Evolutionary conservation across 2,329 filamentous ascomycete genomes (phyloP), one percentile per base, ranked within the genome.

Genomic region (Chrysoporthe austroafricana): DNA sequence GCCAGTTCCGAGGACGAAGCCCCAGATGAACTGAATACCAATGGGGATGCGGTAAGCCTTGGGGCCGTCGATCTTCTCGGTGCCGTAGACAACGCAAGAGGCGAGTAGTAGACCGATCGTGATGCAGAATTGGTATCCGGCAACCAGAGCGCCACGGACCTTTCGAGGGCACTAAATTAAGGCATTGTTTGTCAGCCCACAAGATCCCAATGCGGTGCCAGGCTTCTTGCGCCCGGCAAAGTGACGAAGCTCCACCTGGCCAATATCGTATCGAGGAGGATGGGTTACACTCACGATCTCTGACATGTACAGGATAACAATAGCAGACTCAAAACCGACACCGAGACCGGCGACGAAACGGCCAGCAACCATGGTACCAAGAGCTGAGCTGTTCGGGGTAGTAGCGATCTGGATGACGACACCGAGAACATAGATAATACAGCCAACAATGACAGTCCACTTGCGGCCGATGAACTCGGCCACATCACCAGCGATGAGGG

Each of bases 281-380:
- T 18, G 43, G 26, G 56, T n/a, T 34, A 44, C 39, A 79, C 77
- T 82, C 79, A 83, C 84, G 76, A 94, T 92, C 81, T 94, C 92
- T 61, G 90, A 93, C 92, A 96, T 95, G 86, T 96, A 94, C 70
- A 94, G 84, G 76, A 94, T 92, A 78, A 94, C 89, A 74, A 93
- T 89, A 74, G 91, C 90, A 9, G 90, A 93, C 73, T 92, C 90
- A 77, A 93, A 93, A 76, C 91, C 92, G 74, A 94, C 91, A 84
- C 92, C 92, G 66, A 93, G 77, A 77, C 92, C 92, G 60, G 91
- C 89, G 73, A 95, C 80, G 67, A 94, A 80, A 84, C 91, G 91
- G 77, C 92, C 92, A 67, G 87, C 85, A 32, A 92, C 89, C 69
- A 94, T 88, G 70, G 88, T 82, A 67, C 83, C 87, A 14, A 91